A percentile compares a stretch with the other conserved stretches of the same genome.
Conservation (phyloP, 768 basidiomycete genomes). For the Rhizopogon vulgaris region DNA sequence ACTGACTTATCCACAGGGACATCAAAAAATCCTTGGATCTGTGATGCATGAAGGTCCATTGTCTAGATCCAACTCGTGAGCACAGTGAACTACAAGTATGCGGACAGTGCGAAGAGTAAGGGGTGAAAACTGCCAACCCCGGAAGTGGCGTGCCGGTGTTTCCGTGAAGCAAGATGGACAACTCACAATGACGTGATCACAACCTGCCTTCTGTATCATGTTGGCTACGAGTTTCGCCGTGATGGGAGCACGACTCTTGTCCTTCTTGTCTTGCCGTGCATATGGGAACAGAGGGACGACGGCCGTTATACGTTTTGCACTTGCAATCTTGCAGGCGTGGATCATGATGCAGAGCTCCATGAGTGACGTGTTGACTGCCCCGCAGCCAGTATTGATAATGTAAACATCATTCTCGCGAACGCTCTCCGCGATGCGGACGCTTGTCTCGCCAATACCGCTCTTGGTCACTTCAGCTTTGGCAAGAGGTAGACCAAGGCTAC, state of each 20-base stretch:
- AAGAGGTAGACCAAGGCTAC: constrained; percentile 83
- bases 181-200: constrained; percentile 95
- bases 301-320: constrained; percentile 96
- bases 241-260: constrained; percentile 97
- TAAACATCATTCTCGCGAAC: constrained; percentile 99
- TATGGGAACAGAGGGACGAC: constrained; percentile 97
- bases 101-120: neutral
- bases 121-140: neutral
- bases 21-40: constrained; percentile 99
- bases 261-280: constrained; percentile 97
- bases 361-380: constrained; percentile 83
- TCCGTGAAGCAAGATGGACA: neutral
- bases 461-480: constrained; percentile 83
- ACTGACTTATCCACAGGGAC: constrained; percentile 99
- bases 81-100: constrained; percentile 2
- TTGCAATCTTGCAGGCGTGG: constrained; percentile 99
- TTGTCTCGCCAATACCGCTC: constrained; percentile 88
- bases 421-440: constrained; percentile 87
- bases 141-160: neutral
- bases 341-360: constrained; percentile 99
- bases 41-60: constrained; percentile 98
- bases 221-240: constrained; percentile 98
- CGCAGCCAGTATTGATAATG: constrained; percentile 91
- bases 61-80: constrained; percentile 46
- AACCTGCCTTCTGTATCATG: constrained; percentile 88